These are phyloP conservation scores for Pyrenochaeta sp. DNA, from an alignment of 2,329 filamentous ascomycete species.

Conservation along the genomic window DNA sequence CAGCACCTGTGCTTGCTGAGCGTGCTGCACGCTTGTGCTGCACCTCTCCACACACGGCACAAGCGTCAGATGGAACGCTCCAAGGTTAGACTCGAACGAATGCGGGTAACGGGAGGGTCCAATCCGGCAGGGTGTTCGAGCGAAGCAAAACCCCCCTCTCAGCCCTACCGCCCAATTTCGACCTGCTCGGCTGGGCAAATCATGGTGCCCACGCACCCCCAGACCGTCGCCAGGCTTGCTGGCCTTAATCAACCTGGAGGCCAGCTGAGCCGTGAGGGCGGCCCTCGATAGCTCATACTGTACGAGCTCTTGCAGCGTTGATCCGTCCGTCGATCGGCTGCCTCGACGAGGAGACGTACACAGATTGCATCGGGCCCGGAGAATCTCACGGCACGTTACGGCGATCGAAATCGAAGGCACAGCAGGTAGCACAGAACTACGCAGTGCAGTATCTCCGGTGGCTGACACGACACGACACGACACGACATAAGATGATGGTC, in stretches of 20 bases:
- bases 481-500: constrained; percentile 11
- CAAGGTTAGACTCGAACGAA: constrained; percentile 21
- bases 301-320: background rate
- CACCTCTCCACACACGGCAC: constrained; percentile 21
- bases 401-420: constrained; percentile 14
- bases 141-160: constrained; percentile 14
- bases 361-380: background rate
- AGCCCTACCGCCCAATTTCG: constrained; percentile 25
- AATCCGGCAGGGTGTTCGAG: background rate
- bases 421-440: constrained; percentile 19
- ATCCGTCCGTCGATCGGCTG: constrained; percentile 14
- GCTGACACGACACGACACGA: constrained; percentile 20
- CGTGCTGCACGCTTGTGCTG: constrained; percentile 18
- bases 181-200: background rate
- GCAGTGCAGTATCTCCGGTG: constrained; percentile 21
- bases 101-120: constrained; percentile 18
- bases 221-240: constrained; percentile 12
- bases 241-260: constrained; percentile 5
- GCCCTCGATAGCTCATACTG: background rate
- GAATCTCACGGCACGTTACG: constrained; percentile 9
- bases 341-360: constrained; percentile 3
- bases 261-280: constrained; percentile 5
- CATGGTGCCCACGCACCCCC: constrained; percentile 15
- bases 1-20: background rate
- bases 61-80: constrained; percentile 21